Conservation (phyloP, 805 yeast species). For the Ogataea zsoltii region DNA sequence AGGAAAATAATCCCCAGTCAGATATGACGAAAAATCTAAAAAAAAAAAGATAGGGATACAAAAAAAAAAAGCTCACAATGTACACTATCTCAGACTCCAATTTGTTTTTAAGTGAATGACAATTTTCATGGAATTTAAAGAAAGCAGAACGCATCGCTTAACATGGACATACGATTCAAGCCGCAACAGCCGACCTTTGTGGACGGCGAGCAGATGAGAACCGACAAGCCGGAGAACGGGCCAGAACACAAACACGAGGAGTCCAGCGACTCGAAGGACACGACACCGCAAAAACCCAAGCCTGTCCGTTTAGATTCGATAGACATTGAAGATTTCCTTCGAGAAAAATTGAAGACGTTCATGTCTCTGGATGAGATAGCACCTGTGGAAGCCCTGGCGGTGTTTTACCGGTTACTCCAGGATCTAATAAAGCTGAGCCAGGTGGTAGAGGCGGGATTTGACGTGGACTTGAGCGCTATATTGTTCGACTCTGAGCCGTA, state of each 20-base stretch:
- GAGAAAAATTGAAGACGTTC: conserved; percentile 22
- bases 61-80: no score
- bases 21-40: no score
- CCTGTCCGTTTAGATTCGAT: conserved; percentile 11
- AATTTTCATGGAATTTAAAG: background rate
- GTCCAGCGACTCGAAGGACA: conserved; percentile 3
- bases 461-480: conserved; percentile 15
- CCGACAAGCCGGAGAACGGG: background rate
- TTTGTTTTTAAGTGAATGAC: background rate
- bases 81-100: no score
- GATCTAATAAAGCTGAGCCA: conserved; percentile 26
- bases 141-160: background rate
- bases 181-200: conserved; percentile 28
- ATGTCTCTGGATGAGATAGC: conserved; percentile 22
- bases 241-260: background rate
- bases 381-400: conserved; percentile 32
- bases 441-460: conserved; percentile 7
- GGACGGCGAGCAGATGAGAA: conserved; percentile 7
- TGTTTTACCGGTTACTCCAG: conserved; percentile 27
- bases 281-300: conserved; percentile 4
- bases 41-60: background rate
- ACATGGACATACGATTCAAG: conserved; percentile 23
- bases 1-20: no score
- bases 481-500: conserved; percentile 16
- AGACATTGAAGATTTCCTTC: conserved; percentile 37